Evolutionary conservation across 805 yeast genomes (phyloP), one percentile per base, ranked within the genome.

Genomic region (Wickerhamomyces canadensis): DNA sequence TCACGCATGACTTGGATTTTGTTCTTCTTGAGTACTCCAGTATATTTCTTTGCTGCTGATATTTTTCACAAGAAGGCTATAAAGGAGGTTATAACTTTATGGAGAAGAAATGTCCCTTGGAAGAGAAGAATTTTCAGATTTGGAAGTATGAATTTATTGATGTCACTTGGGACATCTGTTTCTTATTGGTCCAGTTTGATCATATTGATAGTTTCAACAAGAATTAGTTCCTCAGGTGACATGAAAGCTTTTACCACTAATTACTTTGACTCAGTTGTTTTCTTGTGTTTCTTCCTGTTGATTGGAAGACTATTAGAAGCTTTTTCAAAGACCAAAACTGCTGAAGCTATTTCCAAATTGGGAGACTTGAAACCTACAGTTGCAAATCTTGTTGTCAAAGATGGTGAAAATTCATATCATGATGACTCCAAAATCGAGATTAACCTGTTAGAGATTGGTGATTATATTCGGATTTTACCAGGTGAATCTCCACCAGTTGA

Each of bases 221-320:
- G 52, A 21, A 18, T 38, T 25, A 11, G 39, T 26, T 26, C 37
- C 27, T 17, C 34, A 7, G 41, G 27, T 29, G 33, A 35, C 35
- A 41, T 41, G 28, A 27, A 60, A 48, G 81, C 76, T 1, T 68
- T 69, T 41, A 68, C 75, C 13, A 79, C 86, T 4, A 78, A 84
- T 0, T 84, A 80, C 49, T 84, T 84, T 53, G 94, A 84, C 51
- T 78, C 89, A 5, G 91, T 83, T 21, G 85, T 84, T 4, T 84
- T 84, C 51, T 64, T 84, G 45, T 73, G 88, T 0, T 76, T 84
- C 50, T 84, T 84, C 57, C 60, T 84, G 38, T 64, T 84, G 33
- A 75, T 81, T 41, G 94, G 94, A 1, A 68, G 86, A 31, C 61
- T 80, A 21, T 63, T 84, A 33, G 91, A 84, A 55, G 67, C 80